phyloP scores from a whole-genome alignment of 2,329 filamentous ascomycete species.

The Triangularia setosa region DNA sequence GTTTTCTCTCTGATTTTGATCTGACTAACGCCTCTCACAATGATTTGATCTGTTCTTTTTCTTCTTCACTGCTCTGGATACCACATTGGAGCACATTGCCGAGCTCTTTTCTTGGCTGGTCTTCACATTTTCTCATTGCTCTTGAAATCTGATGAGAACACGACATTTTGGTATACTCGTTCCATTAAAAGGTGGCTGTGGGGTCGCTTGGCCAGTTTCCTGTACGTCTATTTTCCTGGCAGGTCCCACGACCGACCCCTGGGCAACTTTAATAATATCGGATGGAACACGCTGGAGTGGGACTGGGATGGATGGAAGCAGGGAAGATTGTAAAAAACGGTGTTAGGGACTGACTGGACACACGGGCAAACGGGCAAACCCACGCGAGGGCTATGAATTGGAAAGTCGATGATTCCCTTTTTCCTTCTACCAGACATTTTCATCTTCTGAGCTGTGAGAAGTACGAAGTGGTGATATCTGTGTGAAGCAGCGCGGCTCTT shows the following conservation, averaged over 20 bases:
- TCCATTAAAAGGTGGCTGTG: neutral
- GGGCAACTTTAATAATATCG: neutral
- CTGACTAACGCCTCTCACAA: conserved; percentile 3
- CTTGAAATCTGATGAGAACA: conserved; percentile 13
- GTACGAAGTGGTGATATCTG: neutral
- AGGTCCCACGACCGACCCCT: neutral
- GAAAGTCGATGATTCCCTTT: neutral
- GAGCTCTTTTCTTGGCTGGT: conserved; percentile 20
- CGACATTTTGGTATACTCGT: conserved; percentile 17
- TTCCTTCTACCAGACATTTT: neutral
- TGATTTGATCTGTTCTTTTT: neutral
- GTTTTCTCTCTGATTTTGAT: conserved; percentile 6
- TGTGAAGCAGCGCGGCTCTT: neutral
- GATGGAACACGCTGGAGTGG: neutral
- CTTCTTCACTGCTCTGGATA: conserved; percentile 27
- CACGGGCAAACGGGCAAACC: neutral
- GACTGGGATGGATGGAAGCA: neutral
- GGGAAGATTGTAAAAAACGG: neutral
- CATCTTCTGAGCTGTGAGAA: neutral
- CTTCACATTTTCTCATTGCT: conserved; percentile 12
- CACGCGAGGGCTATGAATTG: neutral
- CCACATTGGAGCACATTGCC: conserved; percentile 25
- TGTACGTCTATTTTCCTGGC: neutral
- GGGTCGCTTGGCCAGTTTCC: neutral
- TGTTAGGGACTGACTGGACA: neutral